Base-by-base conservation (phyloP, 495 filamentous ascomycete genomes). In the Daldinia vernicosa region DNA sequence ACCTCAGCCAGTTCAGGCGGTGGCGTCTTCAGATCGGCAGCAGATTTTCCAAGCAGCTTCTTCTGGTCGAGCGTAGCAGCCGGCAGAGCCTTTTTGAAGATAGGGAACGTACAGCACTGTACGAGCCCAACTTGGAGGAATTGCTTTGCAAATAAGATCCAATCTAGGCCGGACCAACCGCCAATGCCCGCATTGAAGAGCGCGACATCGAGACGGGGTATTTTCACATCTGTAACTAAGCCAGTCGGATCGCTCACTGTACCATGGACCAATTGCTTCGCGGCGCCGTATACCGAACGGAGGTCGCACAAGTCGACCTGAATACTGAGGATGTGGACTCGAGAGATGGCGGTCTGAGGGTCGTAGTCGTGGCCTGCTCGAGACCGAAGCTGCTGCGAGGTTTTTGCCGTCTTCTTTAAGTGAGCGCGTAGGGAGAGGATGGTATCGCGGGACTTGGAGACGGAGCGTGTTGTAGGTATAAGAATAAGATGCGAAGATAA, bases 181-280 rank as follows among this genome's bases (percentile, higher is more conserved):
- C 94, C 94, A 27, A 92, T 86, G 2, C 94, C 96, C 24, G 95
- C 95, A 79, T 97, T 97, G 77, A 94, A 89, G 47, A 98, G 84
- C 8, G 93, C 84, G 4, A 86, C 85, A 76, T 98, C 93, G 63
- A 99, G 84, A 72, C 90, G 90, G 14, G 91, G 89, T 69, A 91
- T 82, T 63, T 64, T 83, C 69, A 82, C 81, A 71, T 78, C 80
- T 52, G 57, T 77, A 69, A 78, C 81, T 40, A 79, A 9, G 33
- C 77, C 55, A 17, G 75, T 78, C 17, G 81, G 82, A 62, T 84
- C 80, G 68, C 75, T 80, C 58, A 87, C 81, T 35, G 84, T 84
- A 40, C 84, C 82, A 47, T 79, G 84, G 51, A 85, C 75, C 52
- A 87, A 78, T 58, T 79, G 79, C 33, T 83, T 71, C 9, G 86